These are phyloP conservation scores for Daldinia caldariorum DNA, from an alignment of 495 filamentous ascomycete genomes.

Conservation along the genomic window DNA sequence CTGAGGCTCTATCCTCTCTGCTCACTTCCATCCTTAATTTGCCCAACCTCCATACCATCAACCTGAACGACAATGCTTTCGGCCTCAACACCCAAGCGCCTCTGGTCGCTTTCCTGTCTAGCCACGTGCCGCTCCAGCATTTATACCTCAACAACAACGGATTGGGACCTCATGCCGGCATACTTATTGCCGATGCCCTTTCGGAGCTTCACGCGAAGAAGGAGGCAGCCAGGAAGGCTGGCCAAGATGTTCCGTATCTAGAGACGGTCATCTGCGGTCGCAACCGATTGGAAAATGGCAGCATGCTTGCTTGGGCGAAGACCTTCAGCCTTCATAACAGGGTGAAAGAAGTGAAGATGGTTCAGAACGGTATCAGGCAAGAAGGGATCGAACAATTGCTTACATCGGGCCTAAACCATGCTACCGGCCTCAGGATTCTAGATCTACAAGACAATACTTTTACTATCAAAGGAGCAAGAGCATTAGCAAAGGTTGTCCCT, in stretches of 20 bases:
- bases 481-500: constrained; percentile 75
- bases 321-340: constrained; percentile 81
- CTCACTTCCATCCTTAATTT: constrained; percentile 86
- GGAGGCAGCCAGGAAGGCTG: constrained; percentile 72
- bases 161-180: constrained; percentile 89
- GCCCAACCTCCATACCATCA: constrained; percentile 84
- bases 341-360: constrained; percentile 92
- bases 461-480: constrained; percentile 79
- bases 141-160: constrained; percentile 98
- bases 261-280: constrained; percentile 96
- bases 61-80: constrained; percentile 98
- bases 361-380: constrained; percentile 96
- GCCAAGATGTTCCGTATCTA: constrained; percentile 76
- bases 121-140: constrained; percentile 86
- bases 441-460: constrained; percentile 99
- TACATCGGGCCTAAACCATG: constrained; percentile 75
- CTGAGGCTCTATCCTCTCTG: constrained; percentile 83
- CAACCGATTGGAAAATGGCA: constrained; percentile 93
- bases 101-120: constrained; percentile 84
- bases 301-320: constrained; percentile 93
- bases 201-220: constrained; percentile 80
- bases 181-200: constrained; percentile 83
- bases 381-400: constrained; percentile 86
- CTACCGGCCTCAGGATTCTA: constrained; percentile 71
- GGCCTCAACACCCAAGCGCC: constrained; percentile 89